phyloP scores from a whole-genome alignment of 1,284 basidiomycete genomes.

The Retiboletus flavoniger region DNA sequence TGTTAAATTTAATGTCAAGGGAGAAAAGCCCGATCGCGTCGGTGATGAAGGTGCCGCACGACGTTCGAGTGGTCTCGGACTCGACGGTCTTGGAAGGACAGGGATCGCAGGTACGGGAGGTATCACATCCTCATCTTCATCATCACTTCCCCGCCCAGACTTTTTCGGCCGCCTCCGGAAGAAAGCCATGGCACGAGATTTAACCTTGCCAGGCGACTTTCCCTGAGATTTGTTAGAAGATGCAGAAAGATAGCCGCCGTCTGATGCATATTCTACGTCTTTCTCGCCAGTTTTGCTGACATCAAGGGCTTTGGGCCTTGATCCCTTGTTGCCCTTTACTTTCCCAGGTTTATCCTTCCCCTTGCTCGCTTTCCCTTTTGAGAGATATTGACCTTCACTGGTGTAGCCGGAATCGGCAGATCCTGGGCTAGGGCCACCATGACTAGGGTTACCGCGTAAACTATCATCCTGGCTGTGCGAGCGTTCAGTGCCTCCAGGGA shows the following conservation, averaged over 20 bases:
- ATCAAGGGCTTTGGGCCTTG: conserved; percentile 21
- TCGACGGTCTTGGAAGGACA: conserved; percentile 27
- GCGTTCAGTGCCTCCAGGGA: conserved; percentile 16
- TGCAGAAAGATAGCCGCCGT: conserved; percentile 34
- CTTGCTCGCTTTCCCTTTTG: conserved; percentile 25
- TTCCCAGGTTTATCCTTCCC: conserved; percentile 22
- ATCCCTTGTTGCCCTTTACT: conserved; percentile 19
- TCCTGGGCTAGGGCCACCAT: conserved; percentile 16
- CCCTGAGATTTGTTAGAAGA: conserved; percentile 34
- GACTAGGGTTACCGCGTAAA: conserved; percentile 8
- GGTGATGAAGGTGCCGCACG: conserved; percentile 27
- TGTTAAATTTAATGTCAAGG: conserved; percentile 25
- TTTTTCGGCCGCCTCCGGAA: conserved; percentile 34
- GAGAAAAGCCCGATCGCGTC: conserved; percentile 27
- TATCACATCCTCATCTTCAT: conserved; percentile 29
- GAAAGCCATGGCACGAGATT: conserved; percentile 35
- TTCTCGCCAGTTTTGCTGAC: conserved; percentile 16
- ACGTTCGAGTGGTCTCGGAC: conserved; percentile 29
- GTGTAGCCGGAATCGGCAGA: conserved; percentile 26
- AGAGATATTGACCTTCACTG: conserved; percentile 35
- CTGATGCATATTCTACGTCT: conserved; percentile 27
- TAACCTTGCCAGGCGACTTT: conserved; percentile 28
- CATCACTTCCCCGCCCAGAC: conserved; percentile 23
- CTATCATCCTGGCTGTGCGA: conserved; percentile 24
- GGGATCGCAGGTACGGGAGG: conserved; percentile 34